Evolutionary conservation across 2,329 filamentous ascomycete species (phyloP), one percentile per base, ranked within the genome.

Genomic region (Daldinia eschscholtzii): DNA sequence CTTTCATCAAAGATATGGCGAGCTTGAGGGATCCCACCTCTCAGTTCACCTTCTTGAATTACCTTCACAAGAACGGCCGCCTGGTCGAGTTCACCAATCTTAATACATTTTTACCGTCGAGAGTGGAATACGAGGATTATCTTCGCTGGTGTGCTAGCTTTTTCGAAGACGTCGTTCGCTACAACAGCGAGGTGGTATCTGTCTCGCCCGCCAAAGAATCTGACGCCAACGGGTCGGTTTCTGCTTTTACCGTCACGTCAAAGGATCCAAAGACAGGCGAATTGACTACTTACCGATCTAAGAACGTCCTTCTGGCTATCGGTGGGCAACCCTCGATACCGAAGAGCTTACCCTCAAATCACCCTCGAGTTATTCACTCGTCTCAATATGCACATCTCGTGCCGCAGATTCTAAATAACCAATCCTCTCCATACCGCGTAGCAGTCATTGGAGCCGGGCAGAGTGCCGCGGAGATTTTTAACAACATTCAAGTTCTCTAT

Each of bases 1-100:
- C 93, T 9, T 98, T 97, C 83, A 87, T 98, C 83, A 98, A 98
- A 83, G 95, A 98, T 78, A 88, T 98, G 80, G 95, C 95, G 3
- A 96, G 93, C 3, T 85, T 97, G 73, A 88, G 95, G 65, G 91
- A 98, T 78, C 95, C 95, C 6, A 89, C 92, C 71, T 97, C 93
- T 72, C 88, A 94, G 76, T 98, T 98, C 81, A 98, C 95, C 13
- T 98, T 98, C 82, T 84, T 97, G 77, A 98, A 98, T 82, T 98
- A 98, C 80, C 88, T 98, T 12, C 92, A 97, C 82, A 82, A 87
- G 74, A 91, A 97, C 74, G 86, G 87, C 63, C 88, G 95, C n/a
- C 86, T 98, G 42, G 89, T 97, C 56, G 90, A 95, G 73, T 98
- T 98, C 77, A 94, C 92, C 74, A 98, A 98, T 81, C 83, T 98